Evolutionary conservation across 78 protist genomes (phyloP).

Genomic region (Dictyostelium citrinum): DNA sequence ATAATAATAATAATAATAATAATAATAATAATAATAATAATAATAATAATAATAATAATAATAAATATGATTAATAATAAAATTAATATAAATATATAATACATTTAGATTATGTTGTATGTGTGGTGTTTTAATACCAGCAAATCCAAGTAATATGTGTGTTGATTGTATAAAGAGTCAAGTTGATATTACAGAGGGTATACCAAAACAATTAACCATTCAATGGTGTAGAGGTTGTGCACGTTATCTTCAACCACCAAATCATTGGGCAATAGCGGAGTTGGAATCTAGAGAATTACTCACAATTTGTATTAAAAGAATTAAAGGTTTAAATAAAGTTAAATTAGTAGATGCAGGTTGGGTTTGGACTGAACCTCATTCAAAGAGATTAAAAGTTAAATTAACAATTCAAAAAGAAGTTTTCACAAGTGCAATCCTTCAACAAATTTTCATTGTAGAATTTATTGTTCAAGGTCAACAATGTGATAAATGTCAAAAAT

Average conservation of each 20-base stretch:
- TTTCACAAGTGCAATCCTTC: constrained; percentile 80
- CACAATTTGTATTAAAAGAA: constrained; percentile 88
- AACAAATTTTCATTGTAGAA: constrained; percentile 92
- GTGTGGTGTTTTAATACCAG: constrained; percentile 78
- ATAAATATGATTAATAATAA: neutral
- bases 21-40: no score
- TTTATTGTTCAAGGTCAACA: constrained; percentile 89
- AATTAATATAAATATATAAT: neutral
- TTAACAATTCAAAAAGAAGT: constrained; percentile 97
- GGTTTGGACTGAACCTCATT: constrained; percentile 99
- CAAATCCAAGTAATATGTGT: constrained; percentile 99
- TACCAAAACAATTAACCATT: constrained; percentile 89
- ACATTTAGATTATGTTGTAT: constrained; percentile 78
- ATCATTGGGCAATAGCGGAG: constrained; percentile 90
- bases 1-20: no score
- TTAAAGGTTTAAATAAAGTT: constrained; percentile 93
- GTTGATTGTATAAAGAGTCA: constrained; percentile 92
- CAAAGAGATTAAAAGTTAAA: constrained; percentile 94
- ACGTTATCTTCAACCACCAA: constrained; percentile 91
- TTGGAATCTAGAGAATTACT: constrained; percentile 97
- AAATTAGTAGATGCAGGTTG: constrained; percentile 97
- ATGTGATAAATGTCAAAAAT: constrained; percentile 94
- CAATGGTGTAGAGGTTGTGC: constrained; percentile 95
- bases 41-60: neutral
- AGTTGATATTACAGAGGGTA: constrained; percentile 98